Evolutionary conservation across 495 filamentous ascomycete species (phyloP), one percentile per base, ranked within the genome.

Genomic region (Neurospora africana): DNA sequence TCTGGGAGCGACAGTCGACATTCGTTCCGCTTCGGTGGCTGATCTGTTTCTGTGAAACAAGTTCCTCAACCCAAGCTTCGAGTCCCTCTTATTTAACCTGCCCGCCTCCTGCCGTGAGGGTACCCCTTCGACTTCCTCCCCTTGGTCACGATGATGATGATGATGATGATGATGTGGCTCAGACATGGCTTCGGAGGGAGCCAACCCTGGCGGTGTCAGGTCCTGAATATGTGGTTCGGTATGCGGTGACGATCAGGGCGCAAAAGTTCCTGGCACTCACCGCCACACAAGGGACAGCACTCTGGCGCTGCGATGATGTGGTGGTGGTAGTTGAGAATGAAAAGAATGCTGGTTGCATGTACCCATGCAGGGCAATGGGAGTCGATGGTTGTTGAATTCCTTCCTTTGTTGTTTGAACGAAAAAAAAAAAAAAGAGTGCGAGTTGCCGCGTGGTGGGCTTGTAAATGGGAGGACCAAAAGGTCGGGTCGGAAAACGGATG

Each of bases 1-100:
- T 35, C 71, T 74, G 39, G 74, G 80, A 38, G 72, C 43, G 47
- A 61, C 30, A 40, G 71, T 67, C 61, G 69, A 37, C 41, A 65
- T 41, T 30, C 75, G 72, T 17, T 74, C 75, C 41, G 75, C 75
- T 11, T 80, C 78, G 37, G 75, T 71, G 33, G 79, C 76, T 40
- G 71, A 72, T 13, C 74, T 84, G 68, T 78, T 75, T 69, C 79
- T 78, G 61, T 81, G 75, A 72, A 87, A 87, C 27, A 87, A 83
- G 47, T 75, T 82, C 68, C 84, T 79, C 53, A 88, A 74, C 27
- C 85, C 86, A 39, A 86, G 76, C 74, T 80, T 84, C 13, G 86
- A 88, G 58, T 85, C 85, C 68, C 84, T 76, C 73, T 77, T 76
- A 43, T 77, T 73, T 11, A 83, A 67, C 72, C 79, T 83, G 35